Base-by-base conservation (phyloP, 352 stramenopile genomes). In the Thalassiosira delicatula region DNA sequence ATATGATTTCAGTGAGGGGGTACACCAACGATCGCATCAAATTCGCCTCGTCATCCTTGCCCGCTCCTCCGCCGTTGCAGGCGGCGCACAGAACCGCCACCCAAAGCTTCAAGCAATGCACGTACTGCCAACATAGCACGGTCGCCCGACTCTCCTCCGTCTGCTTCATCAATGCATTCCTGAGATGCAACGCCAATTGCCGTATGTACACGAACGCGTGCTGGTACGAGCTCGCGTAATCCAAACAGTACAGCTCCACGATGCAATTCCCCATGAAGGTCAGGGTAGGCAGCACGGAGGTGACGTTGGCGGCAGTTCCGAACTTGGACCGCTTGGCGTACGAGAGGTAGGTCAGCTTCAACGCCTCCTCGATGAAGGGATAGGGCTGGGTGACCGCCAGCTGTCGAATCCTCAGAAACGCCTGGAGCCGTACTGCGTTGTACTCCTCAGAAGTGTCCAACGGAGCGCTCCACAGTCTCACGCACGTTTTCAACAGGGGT, bases 171-270 rank as follows among this genome's bases (percentile, higher is more conserved):
- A 99, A 96, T 14, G 97, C 98, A 65, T 96, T 96, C 70, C 97
- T 94, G 57, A 99, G 92, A 84, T 98, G 95, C 67, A 99, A 95
- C n/a, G 97, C 97, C 60, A 99, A 88, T 85, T 99, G 96, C 32
- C 97, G 95, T 65, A 99, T 98, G 91, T 99, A 99, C 30, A 99
- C 93, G 85, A 99, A 99, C 21, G 97, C 96, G 89, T 99, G 96
- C 87, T 99, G 97, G 92, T 99, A 99, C 51, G 97, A 96, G 70
- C 95, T 97, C 21, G 95, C 94, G 54, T 98, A 92, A 86, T 99
- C 96, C 19, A 99, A 82, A 17, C 95, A 94, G 78, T 98, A 99
- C 21, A 99, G 91, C 83, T 99, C 97, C n/a, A 99, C 97, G 17
- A 99, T 90, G 87, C 96, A 99, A 84, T 99, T 99, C 54, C 95